Percentiles rank a stretch among this genome's conserved stretches.
These are phyloP conservation scores for Ampelocalamus luodianensis DNA, from an alignment of 176 grass and related monocot species.

Conservation along the genomic window DNA sequence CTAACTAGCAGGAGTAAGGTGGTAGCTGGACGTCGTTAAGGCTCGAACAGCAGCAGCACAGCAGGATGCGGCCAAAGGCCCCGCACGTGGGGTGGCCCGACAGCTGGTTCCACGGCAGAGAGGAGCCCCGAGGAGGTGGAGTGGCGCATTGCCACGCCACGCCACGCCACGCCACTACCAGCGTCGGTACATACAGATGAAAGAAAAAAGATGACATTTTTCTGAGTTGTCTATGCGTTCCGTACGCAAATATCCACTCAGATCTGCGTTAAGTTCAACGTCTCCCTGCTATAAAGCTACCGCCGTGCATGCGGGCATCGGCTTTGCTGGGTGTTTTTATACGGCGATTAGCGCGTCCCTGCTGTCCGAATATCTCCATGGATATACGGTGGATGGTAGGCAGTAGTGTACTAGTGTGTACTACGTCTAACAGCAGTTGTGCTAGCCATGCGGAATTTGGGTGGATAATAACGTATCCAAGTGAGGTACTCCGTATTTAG, in stretches of 20 bases:
- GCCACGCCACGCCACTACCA: background rate
- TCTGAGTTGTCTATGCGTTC: background rate
- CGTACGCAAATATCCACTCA: background rate
- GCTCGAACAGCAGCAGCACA: background rate
- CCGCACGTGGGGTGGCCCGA: conserved; percentile 4
- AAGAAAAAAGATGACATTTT: background rate
- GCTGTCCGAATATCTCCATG: conserved; percentile 20
- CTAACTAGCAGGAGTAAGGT: background rate
- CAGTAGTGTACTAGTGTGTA: background rate
- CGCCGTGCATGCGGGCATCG: background rate
- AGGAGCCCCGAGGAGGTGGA: background rate
- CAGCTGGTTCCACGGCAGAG: background rate
- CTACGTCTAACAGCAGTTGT: too few relatives aligned
- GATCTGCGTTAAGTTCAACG: background rate
- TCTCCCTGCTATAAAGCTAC: background rate
- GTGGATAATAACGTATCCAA: too few relatives aligned
- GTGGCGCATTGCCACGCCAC: background rate
- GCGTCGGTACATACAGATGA: background rate
- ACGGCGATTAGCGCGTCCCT: conserved; percentile 4
- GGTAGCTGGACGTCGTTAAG: background rate
- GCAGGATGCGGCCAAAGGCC: background rate
- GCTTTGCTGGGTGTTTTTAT: background rate
- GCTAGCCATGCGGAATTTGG: too few relatives aligned
- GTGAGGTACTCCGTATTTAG: too few relatives aligned
- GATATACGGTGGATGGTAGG: background rate